Evolutionary conservation across 768 basidiomycete genomes (phyloP).

Genomic region (Amylocystis lapponica): DNA sequence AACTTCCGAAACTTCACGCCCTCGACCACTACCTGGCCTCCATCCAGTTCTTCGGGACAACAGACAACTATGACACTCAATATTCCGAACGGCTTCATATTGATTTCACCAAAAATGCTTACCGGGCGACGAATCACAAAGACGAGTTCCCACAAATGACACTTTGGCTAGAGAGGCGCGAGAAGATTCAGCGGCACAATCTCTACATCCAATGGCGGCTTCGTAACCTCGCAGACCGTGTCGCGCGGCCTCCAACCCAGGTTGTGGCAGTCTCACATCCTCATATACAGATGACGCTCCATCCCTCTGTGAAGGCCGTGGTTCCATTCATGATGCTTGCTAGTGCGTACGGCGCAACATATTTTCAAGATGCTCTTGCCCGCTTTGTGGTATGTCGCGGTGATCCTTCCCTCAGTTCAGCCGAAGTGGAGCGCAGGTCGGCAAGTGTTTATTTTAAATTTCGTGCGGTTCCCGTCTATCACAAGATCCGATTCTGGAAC

Average conservation of each 20-base stretch:
- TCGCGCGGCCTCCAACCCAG: no score
- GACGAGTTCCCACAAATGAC: conserved; percentile 12
- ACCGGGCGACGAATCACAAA: conserved; percentile 19
- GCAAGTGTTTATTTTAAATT: conserved; percentile 17
- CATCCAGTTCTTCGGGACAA: no score
- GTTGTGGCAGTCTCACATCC: no score
- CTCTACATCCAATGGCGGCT: conserved; percentile 21
- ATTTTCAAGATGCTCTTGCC: conserved; percentile 24
- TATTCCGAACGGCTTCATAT: no score
- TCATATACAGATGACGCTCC: conserved; percentile 13
- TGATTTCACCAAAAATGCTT: conserved; percentile 20
- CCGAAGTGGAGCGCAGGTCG: conserved; percentile 12
- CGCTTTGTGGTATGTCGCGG: conserved; percentile 19
- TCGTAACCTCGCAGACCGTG: no score
- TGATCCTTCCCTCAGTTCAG: conserved; percentile 11
- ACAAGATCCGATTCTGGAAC: conserved; percentile 26
- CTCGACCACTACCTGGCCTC: no score
- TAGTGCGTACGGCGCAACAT: conserved; percentile 23
- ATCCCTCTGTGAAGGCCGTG: conserved; percentile 20
- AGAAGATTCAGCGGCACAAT: conserved; percentile 21
- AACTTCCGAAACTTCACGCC: conserved; percentile 12
- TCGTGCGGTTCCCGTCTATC: conserved; percentile 23
- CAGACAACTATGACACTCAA: no score
- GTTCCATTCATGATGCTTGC: conserved; percentile 11
- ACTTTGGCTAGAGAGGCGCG: conserved; percentile 5